phyloP scores from a whole-genome alignment of 352 stramenopile genomes.

The Poterioochromonas sp. region DNA sequence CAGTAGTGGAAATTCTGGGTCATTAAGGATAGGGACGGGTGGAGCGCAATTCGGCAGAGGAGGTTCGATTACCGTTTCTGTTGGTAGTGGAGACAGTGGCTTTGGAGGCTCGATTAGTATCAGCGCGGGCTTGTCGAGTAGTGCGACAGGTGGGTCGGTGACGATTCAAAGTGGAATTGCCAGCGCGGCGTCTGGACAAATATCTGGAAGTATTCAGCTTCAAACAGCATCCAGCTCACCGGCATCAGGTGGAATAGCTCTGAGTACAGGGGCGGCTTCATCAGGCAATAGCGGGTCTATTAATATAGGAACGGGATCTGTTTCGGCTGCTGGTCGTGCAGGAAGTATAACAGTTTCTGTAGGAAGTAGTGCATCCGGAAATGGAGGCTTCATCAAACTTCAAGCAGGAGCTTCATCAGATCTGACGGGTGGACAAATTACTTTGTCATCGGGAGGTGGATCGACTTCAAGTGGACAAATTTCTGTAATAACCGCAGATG shows the following conservation, averaged over 20 bases:
- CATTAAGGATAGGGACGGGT: not conserved
- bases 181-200: not conserved
- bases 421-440: constrained; percentile 30
- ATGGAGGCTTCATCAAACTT: constrained; percentile 64
- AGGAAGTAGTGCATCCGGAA: constrained; percentile 57
- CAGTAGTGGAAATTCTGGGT: not conserved
- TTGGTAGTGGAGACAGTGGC: not conserved
- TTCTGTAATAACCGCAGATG: constrained; percentile 39
- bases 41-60: not conserved
- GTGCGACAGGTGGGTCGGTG: not conserved
- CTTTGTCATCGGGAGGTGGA: constrained; percentile 19
- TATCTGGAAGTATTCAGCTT: no score
- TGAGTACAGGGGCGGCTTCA: no score
- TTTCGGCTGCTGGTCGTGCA: constrained; percentile 41
- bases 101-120: not conserved
- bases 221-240: no score
- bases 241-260: no score
- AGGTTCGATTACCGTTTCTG: not conserved
- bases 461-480: constrained; percentile 29
- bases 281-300: constrained; percentile 44
- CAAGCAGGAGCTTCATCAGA: constrained; percentile 54
- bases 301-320: constrained; percentile 46
- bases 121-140: not conserved
- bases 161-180: not conserved
- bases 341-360: constrained; percentile 49